Evolutionary conservation across 306 rosid species (phyloP), one percentile per base, ranked within the genome.

Genomic region (Vigna angularis): DNA sequence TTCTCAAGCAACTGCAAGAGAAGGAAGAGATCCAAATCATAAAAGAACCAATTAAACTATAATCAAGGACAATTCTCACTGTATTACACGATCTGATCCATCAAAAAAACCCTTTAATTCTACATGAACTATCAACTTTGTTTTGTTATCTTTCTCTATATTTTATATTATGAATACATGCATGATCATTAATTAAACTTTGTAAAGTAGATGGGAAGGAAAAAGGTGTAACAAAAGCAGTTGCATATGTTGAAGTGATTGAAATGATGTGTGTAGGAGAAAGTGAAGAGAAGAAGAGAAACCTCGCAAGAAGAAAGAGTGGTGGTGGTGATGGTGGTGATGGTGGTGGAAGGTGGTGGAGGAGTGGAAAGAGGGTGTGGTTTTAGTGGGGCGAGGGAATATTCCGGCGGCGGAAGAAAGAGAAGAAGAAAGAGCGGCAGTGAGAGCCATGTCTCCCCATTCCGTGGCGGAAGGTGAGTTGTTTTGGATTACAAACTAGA

Each of bases 401-500:
- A 45, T 12, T 72, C 61, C 24, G 83, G 76, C 32, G 12, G 85
- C 16, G 62, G 81, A 34, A 6, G 62, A 56, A n/a, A 73, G 68
- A 1, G 89, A 81, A 82, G 74, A 79, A 83, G 89, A 90, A 86
- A 85, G 71, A 51, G 88, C 77, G 83, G 87, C 69, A 83, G 84
- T 82, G 71, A 91, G 70, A 85, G 85, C 86, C 97, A 93, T 93
- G 83, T 88, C 90, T 88, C 82, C 84, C 90, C 91, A 86, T 86
- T 70, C 82, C 83, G 88, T 61, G 74, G 75, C 59, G 20, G 18
- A 68, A 44, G 51, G 69, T 47, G 63, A 26, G 61, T 9, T 79
- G 67, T 66, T 83, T 84, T 22, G 73, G 86, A 81, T 79, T 86
- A 78, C 64, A 79, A 79, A 86, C 45, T 4, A 42, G 68, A 82